Conservation (phyloP, 2,329 filamentous ascomycete genomes). For the Calonectria naviculata region DNA sequence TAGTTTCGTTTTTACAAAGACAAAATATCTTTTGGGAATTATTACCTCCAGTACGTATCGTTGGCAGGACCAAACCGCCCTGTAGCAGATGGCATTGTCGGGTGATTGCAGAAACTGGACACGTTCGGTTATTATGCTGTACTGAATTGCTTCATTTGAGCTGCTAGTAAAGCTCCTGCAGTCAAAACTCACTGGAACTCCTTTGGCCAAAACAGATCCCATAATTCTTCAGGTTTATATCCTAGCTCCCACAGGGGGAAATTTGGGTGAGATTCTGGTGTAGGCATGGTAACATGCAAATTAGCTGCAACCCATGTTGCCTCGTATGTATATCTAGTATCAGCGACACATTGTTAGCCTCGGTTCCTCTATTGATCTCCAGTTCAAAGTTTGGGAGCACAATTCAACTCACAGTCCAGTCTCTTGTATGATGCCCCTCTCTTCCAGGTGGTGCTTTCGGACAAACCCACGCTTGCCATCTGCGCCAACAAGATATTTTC, state of each 20-base stretch:
- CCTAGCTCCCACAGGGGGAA: slow-evolving; percentile 8
- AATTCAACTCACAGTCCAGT: not conserved
- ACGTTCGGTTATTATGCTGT: not conserved
- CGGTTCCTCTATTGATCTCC: too few species aligned
- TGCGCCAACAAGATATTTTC: not conserved
- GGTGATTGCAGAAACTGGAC: not conserved
- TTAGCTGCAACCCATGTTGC: slow-evolving; percentile 4
- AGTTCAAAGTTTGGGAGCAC: too few species aligned
- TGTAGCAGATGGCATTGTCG: not conserved
- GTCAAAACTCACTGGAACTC: not conserved
- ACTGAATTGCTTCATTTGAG: not conserved
- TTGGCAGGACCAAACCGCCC: not conserved
- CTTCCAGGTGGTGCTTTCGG: slow-evolving; percentile 10
- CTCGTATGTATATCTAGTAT: not conserved
- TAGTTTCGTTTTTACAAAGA: too few species aligned
- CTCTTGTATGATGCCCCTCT: not conserved
- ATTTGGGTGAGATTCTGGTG: not conserved
- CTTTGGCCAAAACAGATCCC: not conserved
- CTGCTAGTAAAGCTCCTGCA: not conserved
- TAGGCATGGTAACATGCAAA: not conserved
- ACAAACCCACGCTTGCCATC: slow-evolving; percentile 8
- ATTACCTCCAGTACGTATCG: not conserved
- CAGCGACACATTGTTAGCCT: not conserved
- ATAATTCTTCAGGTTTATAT: not conserved
- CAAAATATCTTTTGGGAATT: too few species aligned